These are phyloP conservation scores for Aspergillus carbonarius DNA, from an alignment of 2,329 filamentous ascomycete species.

Conservation along the genomic window DNA sequence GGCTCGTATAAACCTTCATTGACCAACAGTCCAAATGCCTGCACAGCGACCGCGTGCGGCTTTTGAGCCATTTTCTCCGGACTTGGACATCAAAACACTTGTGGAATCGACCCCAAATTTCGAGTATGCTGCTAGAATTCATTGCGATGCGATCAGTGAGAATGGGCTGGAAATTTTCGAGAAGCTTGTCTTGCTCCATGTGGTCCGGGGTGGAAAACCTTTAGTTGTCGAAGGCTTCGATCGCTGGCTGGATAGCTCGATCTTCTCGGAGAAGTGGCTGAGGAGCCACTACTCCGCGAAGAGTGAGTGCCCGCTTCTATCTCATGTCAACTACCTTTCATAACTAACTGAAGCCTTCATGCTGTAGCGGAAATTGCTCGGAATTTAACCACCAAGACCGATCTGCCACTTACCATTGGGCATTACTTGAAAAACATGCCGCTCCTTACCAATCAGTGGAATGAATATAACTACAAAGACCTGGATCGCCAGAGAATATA, in stretches of 20 bases:
- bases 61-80: slow-evolving; percentile 86
- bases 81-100: slow-evolving; percentile 73
- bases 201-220: slow-evolving; percentile 81
- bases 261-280: slow-evolving; percentile 81
- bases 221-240: slow-evolving; percentile 91
- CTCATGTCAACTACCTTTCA: neutral
- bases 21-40: slow-evolving; percentile 60
- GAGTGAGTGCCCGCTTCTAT: slow-evolving; percentile 51
- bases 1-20: neutral
- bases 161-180: slow-evolving; percentile 80
- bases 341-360: slow-evolving; percentile 17
- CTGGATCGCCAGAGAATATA: slow-evolving; percentile 83
- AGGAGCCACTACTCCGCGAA: slow-evolving; percentile 76
- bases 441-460: slow-evolving; percentile 80
- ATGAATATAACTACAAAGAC: slow-evolving; percentile 71
- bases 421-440: slow-evolving; percentile 90
- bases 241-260: slow-evolving; percentile 67
- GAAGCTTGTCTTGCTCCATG: slow-evolving; percentile 77
- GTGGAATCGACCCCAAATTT: slow-evolving; percentile 82
- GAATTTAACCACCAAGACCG: slow-evolving; percentile 69
- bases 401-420: slow-evolving; percentile 80
- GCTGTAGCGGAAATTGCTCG: slow-evolving; percentile 74
- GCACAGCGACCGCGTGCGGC: slow-evolving; percentile 77
- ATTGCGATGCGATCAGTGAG: slow-evolving; percentile 72
- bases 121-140: slow-evolving; percentile 79